Conservation (phyloP, 1,284 basidiomycete species). For the Rhizoctonia solani region DNA sequence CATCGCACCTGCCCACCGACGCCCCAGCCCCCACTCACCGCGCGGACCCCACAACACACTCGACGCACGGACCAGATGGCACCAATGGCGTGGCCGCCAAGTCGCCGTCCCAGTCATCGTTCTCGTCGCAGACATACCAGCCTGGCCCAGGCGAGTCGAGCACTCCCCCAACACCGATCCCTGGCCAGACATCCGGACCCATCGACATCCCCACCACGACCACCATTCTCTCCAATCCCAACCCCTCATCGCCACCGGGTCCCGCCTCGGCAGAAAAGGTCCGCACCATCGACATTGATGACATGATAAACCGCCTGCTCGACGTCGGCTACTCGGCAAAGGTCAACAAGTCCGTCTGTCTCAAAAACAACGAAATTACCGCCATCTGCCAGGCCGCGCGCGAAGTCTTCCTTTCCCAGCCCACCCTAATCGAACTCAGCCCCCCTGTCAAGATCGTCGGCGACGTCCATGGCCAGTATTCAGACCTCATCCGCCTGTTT, state of each 20-base stretch:
- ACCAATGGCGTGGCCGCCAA: conserved; percentile 13
- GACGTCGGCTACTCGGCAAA: conserved; percentile 99
- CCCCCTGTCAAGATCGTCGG: conserved; percentile 99
- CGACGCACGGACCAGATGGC: not conserved
- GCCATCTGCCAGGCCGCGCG: conserved; percentile 96
- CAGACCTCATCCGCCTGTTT: conserved; percentile 96
- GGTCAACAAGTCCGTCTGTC: conserved; percentile 92
- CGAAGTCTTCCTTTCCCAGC: conserved; percentile 95
- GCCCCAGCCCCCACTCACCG: not conserved
- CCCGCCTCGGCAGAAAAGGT: conserved; percentile 49
- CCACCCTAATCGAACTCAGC: conserved; percentile 95
- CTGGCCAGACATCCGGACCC: conserved; percentile 48
- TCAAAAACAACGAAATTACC: conserved; percentile 97
- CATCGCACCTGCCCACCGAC: conserved; percentile 7
- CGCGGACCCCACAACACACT: conserved; percentile 1
- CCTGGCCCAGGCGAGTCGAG: conserved; percentile 41
- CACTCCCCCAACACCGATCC: conserved; percentile 46
- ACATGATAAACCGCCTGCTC: conserved; percentile 95
- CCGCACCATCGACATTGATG: conserved; percentile 87
- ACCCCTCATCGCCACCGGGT: conserved; percentile 32
- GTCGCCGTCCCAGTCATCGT: conserved; percentile 33
- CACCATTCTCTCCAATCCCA: conserved; percentile 70
- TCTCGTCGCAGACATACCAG: conserved; percentile 22
- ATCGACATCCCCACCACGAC: conserved; percentile 74
- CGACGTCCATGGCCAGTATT: conserved; percentile 98